These are phyloP conservation scores for Spathaspora hagerdaliae DNA, from an alignment of 805 yeast species.

Conservation along the genomic window DNA sequence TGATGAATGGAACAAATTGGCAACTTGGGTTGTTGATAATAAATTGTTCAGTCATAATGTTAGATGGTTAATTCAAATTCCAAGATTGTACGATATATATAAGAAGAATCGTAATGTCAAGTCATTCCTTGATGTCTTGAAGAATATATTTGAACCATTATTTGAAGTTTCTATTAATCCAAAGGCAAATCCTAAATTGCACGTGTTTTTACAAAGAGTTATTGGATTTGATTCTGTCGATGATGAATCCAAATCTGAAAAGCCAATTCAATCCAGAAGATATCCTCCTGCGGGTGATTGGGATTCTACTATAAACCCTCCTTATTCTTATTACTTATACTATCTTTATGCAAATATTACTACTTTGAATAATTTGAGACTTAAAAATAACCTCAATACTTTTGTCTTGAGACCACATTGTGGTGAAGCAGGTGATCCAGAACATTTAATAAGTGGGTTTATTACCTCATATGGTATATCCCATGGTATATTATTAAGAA, in stretches of 20 bases:
- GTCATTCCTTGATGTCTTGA: constrained; percentile 71
- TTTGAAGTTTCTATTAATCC: constrained; percentile 90
- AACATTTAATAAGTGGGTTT: constrained; percentile 87
- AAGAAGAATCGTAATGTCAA: constrained; percentile 67
- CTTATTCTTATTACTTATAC: constrained; percentile 94
- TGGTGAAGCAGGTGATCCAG: constrained; percentile 99
- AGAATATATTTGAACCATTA: constrained; percentile 79
- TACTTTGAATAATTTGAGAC: constrained; percentile 81
- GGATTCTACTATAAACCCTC: constrained; percentile 80
- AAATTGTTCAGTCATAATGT: constrained; percentile 89
- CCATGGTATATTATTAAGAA: constrained; percentile 91
- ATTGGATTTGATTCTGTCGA: constrained; percentile 98
- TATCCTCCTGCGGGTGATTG: constrained; percentile 85
- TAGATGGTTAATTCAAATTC: constrained; percentile 95
- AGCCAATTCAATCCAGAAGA: constrained; percentile 67
- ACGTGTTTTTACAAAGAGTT: constrained; percentile 85
- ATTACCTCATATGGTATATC: constrained; percentile 88
- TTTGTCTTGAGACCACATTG: constrained; percentile 96
- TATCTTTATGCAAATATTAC: constrained; percentile 84
- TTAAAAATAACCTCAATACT: constrained; percentile 72
- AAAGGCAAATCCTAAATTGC: constrained; percentile 81
- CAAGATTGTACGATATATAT: constrained; percentile 88
- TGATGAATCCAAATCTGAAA: constrained; percentile 92
- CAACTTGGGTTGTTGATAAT: constrained; percentile 93
- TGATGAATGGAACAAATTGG: constrained; percentile 94